These are phyloP conservation scores for Thalassiosira profunda DNA, from an alignment of 108 stramenopile species.

Conservation along the genomic window DNA sequence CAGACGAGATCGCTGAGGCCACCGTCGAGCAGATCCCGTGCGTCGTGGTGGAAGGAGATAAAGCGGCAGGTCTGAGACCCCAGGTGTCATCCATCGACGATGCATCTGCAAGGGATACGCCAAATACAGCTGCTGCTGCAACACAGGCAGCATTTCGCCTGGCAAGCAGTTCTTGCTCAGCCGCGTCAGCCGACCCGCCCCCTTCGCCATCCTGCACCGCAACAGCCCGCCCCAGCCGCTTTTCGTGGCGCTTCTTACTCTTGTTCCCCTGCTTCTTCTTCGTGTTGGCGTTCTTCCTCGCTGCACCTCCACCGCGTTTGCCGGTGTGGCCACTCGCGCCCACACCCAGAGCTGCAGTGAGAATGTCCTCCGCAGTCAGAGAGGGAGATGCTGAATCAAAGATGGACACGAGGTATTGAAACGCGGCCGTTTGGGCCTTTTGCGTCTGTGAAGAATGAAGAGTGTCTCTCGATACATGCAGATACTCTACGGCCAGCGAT, in stretches of 20 bases:
- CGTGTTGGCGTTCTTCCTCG: conserved; percentile 33
- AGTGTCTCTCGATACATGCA: conserved; percentile 24
- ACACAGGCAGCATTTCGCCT: conserved; percentile 68
- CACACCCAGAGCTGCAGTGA: conserved; percentile 59
- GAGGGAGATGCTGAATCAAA: conserved; percentile 72
- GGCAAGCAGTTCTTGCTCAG: conserved; percentile 58
- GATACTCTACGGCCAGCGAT: conserved; percentile 15
- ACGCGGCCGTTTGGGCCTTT: conserved; percentile 39
- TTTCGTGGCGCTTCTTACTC: conserved; percentile 72
- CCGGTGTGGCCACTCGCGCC: conserved; percentile 1
- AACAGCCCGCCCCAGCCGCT: conserved; percentile 48
- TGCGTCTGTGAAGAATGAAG: not conserved
- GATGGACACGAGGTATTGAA: conserved; percentile 68
- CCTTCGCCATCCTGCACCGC: conserved; percentile 11
- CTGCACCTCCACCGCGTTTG: conserved; percentile 5
- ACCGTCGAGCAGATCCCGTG: conserved; percentile 54
- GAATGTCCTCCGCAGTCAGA: conserved; percentile 65
- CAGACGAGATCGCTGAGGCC: conserved; percentile 58
- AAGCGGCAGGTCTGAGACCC: conserved; percentile 29
- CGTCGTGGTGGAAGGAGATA: conserved; percentile 21
- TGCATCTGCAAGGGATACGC: conserved; percentile 19
- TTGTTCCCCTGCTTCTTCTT: conserved; percentile 70
- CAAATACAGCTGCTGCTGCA: conserved; percentile 51
- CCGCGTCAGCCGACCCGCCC: conserved; percentile 32
- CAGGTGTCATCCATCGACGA: conserved; percentile 7